Base-by-base conservation (phyloP, 1,284 basidiomycete species). In the Sphaerobolus stellatus region DNA sequence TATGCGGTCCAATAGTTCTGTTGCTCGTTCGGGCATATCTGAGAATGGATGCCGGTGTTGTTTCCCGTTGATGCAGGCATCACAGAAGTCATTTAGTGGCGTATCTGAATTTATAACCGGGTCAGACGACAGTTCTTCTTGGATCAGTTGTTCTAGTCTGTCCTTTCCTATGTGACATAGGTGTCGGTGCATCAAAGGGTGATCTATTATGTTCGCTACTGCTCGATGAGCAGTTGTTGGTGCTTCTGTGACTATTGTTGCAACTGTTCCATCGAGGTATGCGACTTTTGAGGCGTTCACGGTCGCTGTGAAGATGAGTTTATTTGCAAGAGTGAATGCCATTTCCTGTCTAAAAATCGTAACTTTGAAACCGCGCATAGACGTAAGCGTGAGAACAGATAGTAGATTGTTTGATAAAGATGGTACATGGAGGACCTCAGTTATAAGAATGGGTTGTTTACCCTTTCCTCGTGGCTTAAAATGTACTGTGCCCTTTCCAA, bases 351-450 rank as follows among this genome's bases (percentile, higher is more conserved):
- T 33, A 22, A 48, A 9, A 38, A 65, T 63, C 38, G 46, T 24
- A 16, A 63, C 55, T 38, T 40, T 25, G 47, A 61, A 64, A n/a
- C 25, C 2, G 20, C 51, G 47, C 4, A 56, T 34, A 8, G 47
- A 24, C 38, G 61, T 59, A 24, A 68, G 58, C 36, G 60, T 63
- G 14, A 68, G 58, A 7, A 61, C 56, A 48, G 71, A 66, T 18
- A 72, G 60, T 38, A 71, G 64, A 60, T 72, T 71, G 43, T 59
- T 63, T n/a, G 50, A 43, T 5, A 71, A 60, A 1, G 48, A 50
- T 14, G 70, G 69, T 29, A 73, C 66, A 66, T 72, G 68, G 2
- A 73, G 63, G 18, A 72, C 69, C 54, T 60, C 52, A 44, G 51
- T 57, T 41, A 73, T 68, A 38, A 67, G 59, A 30, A 72, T 59